Evolutionary conservation across 495 filamentous ascomycete genomes (phyloP).

Genomic region (Aspergillus campestris): DNA sequence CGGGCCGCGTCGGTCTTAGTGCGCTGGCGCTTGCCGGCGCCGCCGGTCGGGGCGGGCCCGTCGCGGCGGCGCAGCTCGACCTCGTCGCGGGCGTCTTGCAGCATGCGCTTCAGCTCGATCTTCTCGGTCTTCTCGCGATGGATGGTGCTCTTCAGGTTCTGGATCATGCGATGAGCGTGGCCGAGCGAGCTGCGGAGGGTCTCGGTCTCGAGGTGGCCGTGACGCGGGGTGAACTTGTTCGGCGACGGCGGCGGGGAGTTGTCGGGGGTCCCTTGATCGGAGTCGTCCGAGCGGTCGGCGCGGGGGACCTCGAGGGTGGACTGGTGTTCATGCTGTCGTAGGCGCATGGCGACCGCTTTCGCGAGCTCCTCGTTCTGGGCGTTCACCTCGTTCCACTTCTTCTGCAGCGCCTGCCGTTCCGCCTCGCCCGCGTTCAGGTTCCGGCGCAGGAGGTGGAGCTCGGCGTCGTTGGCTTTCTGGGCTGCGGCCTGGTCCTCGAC

Average conservation of each 20-base stretch:
- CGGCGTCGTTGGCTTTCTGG: constrained; percentile 80
- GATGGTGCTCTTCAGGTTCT: constrained; percentile 86
- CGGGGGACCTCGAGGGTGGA: constrained; percentile 46
- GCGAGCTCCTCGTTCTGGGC: constrained; percentile 85
- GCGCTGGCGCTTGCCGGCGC: constrained; percentile 57
- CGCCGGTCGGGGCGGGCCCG: constrained; percentile 30
- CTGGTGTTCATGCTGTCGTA: constrained; percentile 56
- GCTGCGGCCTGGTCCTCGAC: constrained; percentile 65
- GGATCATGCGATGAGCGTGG: constrained; percentile 93
- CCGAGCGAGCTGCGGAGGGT: constrained; percentile 88
- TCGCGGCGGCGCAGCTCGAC: constrained; percentile 69
- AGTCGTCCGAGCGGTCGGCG: constrained; percentile 55
- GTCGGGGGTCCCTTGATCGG: constrained; percentile 70
- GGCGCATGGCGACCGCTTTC: constrained; percentile 64
- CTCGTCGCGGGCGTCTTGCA: constrained; percentile 93
- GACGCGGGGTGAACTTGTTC: constrained; percentile 80
- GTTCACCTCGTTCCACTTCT: constrained; percentile 76
- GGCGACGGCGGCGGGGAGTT: constrained; percentile 86
- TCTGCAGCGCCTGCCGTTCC: constrained; percentile 65
- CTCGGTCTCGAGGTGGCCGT: constrained; percentile 84
- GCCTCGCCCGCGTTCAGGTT: constrained; percentile 63
- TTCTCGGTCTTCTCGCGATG: constrained; percentile 98
- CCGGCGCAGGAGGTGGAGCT: constrained; percentile 69
- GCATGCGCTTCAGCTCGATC: constrained; percentile 86
- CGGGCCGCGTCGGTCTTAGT: constrained; percentile 62